Evolutionary conservation across 2,329 filamentous ascomycete genomes (phyloP).

Genomic region (Podosphaera xanthii): DNA sequence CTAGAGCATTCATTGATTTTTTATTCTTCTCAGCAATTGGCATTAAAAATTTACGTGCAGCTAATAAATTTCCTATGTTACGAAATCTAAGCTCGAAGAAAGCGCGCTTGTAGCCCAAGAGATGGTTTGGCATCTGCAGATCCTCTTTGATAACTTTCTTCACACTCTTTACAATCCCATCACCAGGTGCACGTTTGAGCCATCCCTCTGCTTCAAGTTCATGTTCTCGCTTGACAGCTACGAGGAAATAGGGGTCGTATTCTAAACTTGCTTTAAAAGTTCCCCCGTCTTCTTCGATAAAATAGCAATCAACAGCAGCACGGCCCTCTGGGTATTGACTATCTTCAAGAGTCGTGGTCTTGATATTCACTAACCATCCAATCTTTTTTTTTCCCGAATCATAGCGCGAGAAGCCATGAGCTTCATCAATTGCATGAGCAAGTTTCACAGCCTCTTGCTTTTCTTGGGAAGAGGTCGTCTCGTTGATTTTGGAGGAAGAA

Average conservation of each 20-base stretch:
- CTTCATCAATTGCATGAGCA: slow-evolving; percentile 77
- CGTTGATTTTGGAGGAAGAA: slow-evolving; percentile 51
- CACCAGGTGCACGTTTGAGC: slow-evolving; percentile 54
- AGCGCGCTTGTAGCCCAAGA: slow-evolving; percentile 71
- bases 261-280: slow-evolving; percentile 90
- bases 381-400: slow-evolving; percentile 63
- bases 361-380: slow-evolving; percentile 91
- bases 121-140: slow-evolving; percentile 80
- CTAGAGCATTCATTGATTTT: slow-evolving; percentile 89
- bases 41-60: slow-evolving; percentile 63
- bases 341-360: slow-evolving; percentile 70
- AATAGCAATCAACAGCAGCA: slow-evolving; percentile 89
- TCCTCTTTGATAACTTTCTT: slow-evolving; percentile 77
- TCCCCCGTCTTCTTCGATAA: slow-evolving; percentile 65
- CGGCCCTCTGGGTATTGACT: slow-evolving; percentile 62
- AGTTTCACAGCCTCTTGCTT: slow-evolving; percentile 69
- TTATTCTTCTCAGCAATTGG: slow-evolving; percentile 92
- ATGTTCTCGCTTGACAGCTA: slow-evolving; percentile 68
- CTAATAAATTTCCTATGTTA: slow-evolving; percentile 68
- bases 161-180: slow-evolving; percentile 60
- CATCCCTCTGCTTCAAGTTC: slow-evolving; percentile 95
- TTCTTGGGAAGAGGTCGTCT: slow-evolving; percentile 80
- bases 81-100: slow-evolving; percentile 73
- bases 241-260: slow-evolving; percentile 89
- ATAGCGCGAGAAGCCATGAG: slow-evolving; percentile 80